phyloP scores from a whole-genome alignment of 345 rosid species.

The Isatis tinctoria region DNA sequence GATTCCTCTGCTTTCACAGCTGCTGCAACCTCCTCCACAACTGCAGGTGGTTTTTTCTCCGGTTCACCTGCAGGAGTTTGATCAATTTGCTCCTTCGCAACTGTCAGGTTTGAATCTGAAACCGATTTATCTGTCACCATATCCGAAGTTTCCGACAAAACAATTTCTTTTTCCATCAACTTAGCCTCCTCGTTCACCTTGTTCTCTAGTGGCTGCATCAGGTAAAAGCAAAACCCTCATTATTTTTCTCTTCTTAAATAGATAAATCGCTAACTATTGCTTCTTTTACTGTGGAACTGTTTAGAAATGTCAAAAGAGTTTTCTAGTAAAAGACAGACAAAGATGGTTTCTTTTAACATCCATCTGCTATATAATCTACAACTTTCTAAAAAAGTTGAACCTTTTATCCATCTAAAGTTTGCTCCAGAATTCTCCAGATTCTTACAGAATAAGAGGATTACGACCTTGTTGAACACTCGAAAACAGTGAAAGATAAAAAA shows the following conservation, averaged over 20 bases:
- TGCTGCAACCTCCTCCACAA: constrained; percentile 14
- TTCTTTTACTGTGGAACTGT: neutral
- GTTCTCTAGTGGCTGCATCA: constrained; percentile 30
- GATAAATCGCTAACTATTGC: neutral
- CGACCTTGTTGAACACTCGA: neutral
- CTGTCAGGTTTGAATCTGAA: neutral
- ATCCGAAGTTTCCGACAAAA: neutral
- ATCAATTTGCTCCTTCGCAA: neutral
- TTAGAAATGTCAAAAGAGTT: neutral
- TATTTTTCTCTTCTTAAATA: neutral
- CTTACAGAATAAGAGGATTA: neutral
- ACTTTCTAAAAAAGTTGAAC: neutral
- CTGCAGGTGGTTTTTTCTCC: constrained; percentile 13
- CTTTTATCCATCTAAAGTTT: neutral
- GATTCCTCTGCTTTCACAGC: constrained; percentile 25
- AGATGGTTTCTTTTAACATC: neutral
- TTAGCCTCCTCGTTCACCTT: constrained; percentile 20
- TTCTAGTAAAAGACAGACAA: constrained; percentile 1
- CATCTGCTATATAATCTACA: constrained; percentile 1
- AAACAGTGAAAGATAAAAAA: neutral
- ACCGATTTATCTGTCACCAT: constrained; percentile 6
- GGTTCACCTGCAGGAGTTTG: constrained; percentile 12
- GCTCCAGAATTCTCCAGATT: neutral
- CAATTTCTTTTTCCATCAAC: constrained; percentile 28
- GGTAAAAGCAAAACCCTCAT: constrained; percentile 8